Percentiles rank a stretch among this genome's conserved stretches.
These are phyloP conservation scores for Plasmodium gaboni DNA, from an alignment of 169 alveolate species.

Conservation along the genomic window DNA sequence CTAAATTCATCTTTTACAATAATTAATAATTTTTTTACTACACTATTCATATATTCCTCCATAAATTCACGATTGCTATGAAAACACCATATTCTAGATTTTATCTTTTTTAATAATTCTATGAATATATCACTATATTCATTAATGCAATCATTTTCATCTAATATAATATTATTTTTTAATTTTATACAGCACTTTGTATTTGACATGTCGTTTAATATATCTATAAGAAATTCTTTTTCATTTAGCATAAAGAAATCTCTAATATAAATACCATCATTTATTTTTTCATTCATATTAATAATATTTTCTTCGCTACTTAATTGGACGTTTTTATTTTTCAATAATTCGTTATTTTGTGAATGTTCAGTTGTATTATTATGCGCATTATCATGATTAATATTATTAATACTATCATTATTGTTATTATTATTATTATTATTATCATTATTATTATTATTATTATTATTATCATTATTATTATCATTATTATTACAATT, in stretches of 20 bases:
- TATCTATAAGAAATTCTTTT: slow-evolving; percentile 49
- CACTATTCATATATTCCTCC: slow-evolving; percentile 39
- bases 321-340: background rate
- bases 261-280: slow-evolving; percentile 41
- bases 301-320: background rate
- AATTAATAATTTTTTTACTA: slow-evolving; percentile 48
- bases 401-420: too few species aligned
- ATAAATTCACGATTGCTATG: slow-evolving; percentile 12
- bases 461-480: background rate
- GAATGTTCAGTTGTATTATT: background rate
- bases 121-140: slow-evolving; percentile 56
- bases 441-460: background rate
- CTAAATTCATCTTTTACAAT: slow-evolving; percentile 72
- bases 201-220: slow-evolving; percentile 52
- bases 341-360: background rate
- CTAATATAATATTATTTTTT: slow-evolving; percentile 61
- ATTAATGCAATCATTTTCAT: slow-evolving; percentile 53
- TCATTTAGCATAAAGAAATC: slow-evolving; percentile 46
- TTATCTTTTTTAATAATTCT: slow-evolving; percentile 28
- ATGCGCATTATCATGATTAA: too few species aligned
- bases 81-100: slow-evolving; percentile 5
- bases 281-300: slow-evolving; percentile 6
- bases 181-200: slow-evolving; percentile 48
- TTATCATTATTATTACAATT: background rate
- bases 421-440: background rate